Evolutionary conservation across 345 rosid species (phyloP).

Genomic region (Arabidopsis thaliana): DNA sequence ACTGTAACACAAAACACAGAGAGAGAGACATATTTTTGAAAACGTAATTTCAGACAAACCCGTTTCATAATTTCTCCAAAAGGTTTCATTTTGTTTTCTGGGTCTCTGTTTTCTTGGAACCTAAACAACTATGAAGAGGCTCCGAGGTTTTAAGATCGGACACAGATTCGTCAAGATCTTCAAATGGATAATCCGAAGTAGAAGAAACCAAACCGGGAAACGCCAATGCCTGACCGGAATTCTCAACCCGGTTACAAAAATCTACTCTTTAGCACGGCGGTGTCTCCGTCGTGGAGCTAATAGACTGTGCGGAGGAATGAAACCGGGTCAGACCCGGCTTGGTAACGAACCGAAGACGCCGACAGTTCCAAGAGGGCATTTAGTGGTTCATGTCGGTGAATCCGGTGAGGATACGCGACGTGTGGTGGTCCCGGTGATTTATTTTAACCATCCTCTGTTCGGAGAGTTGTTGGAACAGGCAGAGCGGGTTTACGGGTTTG

Average conservation of each 20-base stretch:
- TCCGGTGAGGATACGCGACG: slow-evolving; percentile 54
- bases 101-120: slow-evolving; percentile 29
- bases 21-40: neutral
- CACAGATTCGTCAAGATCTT: slow-evolving; percentile 55
- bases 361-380: slow-evolving; percentile 72
- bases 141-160: slow-evolving; percentile 64
- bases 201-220: slow-evolving; percentile 45
- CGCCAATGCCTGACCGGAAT: slow-evolving; percentile 27
- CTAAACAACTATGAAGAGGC: slow-evolving; percentile 48
- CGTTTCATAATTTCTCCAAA: slow-evolving; percentile 13
- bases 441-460: slow-evolving; percentile 87
- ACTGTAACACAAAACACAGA: slow-evolving; percentile 17
- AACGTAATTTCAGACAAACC: neutral
- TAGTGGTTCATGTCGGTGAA: slow-evolving; percentile 74
- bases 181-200: slow-evolving; percentile 52
- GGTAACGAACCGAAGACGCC: slow-evolving; percentile 43
- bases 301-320: slow-evolving; percentile 36
- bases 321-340: slow-evolving; percentile 49
- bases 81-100: slow-evolving; percentile 16
- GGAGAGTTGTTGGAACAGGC: slow-evolving; percentile 73
- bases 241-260: slow-evolving; percentile 45
- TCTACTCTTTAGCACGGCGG: slow-evolving; percentile 49
- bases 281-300: slow-evolving; percentile 54
- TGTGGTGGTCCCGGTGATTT: slow-evolving; percentile 73
- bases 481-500: slow-evolving; percentile 75